Evolutionary conservation across 768 basidiomycete genomes (phyloP).

Genomic region (Mycena alexandri): DNA sequence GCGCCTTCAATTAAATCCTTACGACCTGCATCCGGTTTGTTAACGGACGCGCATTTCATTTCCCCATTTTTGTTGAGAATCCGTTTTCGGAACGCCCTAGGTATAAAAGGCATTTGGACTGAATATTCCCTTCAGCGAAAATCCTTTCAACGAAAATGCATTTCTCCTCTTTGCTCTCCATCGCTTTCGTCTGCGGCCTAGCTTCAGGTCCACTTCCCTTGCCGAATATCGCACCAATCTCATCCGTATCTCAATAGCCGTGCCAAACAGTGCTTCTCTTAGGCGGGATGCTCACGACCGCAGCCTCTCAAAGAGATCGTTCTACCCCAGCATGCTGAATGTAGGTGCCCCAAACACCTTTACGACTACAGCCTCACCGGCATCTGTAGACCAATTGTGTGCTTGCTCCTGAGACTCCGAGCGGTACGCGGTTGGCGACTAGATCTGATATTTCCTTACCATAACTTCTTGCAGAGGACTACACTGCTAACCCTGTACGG

Average conservation of each 20-base stretch:
- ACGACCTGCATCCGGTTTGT: background rate
- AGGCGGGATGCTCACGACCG: slow-evolving; percentile 36
- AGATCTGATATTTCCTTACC: background rate
- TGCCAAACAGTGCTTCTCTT: slow-evolving; percentile 39
- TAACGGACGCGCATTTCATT: slow-evolving; percentile 7
- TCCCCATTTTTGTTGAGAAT: background rate
- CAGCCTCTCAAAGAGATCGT: slow-evolving; percentile 36
- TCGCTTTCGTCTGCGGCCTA: slow-evolving; percentile 28
- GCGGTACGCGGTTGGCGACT: slow-evolving; percentile 18
- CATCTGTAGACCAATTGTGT: slow-evolving; percentile 40
- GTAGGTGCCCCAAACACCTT: slow-evolving; percentile 19
- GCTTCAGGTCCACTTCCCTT: slow-evolving; percentile 25
- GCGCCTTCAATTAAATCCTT: too few species aligned
- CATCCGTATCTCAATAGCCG: slow-evolving; percentile 16
- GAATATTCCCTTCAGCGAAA: background rate
- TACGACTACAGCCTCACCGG: slow-evolving; percentile 10
- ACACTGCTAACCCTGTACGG: slow-evolving; percentile 35
- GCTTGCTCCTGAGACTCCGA: slow-evolving; percentile 39
- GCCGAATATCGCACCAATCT: background rate
- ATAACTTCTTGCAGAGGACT: slow-evolving; percentile 24
- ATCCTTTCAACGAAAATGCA: slow-evolving; percentile 11
- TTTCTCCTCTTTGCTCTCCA: slow-evolving; percentile 16
- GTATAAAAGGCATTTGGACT: slow-evolving; percentile 8
- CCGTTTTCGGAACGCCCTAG: background rate
- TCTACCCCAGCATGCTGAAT: slow-evolving; percentile 40